Evolutionary conservation across 208 protist genomes (phyloP).

Genomic region (Trichomonas tenax): DNA sequence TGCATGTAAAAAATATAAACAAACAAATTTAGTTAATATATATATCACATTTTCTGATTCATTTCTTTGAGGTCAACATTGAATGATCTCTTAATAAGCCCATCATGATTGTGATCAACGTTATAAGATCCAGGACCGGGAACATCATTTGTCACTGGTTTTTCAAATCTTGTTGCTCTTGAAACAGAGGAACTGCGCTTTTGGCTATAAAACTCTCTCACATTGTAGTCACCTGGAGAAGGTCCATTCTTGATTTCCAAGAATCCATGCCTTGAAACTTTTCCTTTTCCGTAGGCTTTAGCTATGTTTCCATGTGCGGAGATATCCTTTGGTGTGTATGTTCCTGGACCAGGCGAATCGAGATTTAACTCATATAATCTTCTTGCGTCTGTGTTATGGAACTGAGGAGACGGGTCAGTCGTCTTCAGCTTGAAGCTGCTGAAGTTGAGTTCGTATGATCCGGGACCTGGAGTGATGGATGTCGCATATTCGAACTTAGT

Average conservation of each 20-base stretch:
- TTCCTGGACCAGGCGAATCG: background rate
- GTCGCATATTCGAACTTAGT: too few species aligned
- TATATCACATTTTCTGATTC: background rate
- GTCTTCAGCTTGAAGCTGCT: background rate
- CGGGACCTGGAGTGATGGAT: background rate
- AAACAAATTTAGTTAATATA: too few species aligned
- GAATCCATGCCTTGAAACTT: background rate
- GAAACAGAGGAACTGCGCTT: background rate
- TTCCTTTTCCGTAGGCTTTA: background rate
- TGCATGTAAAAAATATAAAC: too few species aligned
- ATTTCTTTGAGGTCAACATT: background rate
- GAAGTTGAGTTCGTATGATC: background rate
- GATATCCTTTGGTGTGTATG: background rate
- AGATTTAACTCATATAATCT: background rate
- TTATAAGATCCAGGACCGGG: background rate
- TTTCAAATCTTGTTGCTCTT: background rate
- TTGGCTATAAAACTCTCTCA: background rate
- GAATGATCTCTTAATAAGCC: background rate
- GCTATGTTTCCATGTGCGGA: background rate
- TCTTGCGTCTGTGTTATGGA: background rate
- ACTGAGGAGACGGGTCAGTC: background rate
- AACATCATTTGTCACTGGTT: background rate
- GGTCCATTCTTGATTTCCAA: background rate
- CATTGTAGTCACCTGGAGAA: background rate
- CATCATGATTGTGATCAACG: background rate